A percentile compares a stretch with the other conserved stretches of the same genome.
Conservation (phyloP, 2,329 filamentous ascomycete species). For the Colletotrichum sp. region DNA sequence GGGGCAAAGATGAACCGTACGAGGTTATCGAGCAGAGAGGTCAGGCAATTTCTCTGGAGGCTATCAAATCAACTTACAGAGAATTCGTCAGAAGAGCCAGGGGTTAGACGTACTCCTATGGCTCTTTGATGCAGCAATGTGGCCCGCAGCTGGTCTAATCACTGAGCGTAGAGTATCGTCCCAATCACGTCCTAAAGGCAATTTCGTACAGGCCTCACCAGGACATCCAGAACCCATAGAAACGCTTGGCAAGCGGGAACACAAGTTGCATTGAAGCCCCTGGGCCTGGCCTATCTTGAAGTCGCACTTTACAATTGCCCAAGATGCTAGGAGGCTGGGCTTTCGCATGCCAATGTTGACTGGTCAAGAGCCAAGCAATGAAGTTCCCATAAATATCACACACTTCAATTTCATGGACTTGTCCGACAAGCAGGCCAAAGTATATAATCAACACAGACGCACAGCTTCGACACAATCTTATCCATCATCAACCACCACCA, state of each 20-base stretch:
- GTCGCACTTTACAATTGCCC: neutral
- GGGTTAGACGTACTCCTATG: neutral
- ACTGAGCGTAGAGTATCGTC: neutral
- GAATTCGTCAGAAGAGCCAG: neutral
- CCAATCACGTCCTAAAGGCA: neutral
- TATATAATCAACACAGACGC: slow-evolving; percentile 10
- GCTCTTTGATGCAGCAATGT: neutral
- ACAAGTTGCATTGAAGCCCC: neutral
- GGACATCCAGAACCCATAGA: neutral
- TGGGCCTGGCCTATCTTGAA: neutral
- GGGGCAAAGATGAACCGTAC: neutral
- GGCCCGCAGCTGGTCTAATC: neutral
- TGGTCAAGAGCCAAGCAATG: neutral
- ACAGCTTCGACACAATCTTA: neutral
- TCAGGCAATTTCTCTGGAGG: neutral
- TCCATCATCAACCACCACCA: neutral
- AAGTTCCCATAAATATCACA: neutral
- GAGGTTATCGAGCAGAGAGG: neutral
- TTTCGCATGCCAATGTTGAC: neutral
- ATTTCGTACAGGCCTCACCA: neutral
- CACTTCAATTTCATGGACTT: neutral
- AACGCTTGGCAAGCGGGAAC: neutral
- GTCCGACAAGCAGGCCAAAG: neutral
- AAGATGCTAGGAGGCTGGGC: neutral
- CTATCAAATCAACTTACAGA: neutral